Evolutionary conservation across 768 basidiomycete genomes (phyloP).

Genomic region (Trametes punicea): DNA sequence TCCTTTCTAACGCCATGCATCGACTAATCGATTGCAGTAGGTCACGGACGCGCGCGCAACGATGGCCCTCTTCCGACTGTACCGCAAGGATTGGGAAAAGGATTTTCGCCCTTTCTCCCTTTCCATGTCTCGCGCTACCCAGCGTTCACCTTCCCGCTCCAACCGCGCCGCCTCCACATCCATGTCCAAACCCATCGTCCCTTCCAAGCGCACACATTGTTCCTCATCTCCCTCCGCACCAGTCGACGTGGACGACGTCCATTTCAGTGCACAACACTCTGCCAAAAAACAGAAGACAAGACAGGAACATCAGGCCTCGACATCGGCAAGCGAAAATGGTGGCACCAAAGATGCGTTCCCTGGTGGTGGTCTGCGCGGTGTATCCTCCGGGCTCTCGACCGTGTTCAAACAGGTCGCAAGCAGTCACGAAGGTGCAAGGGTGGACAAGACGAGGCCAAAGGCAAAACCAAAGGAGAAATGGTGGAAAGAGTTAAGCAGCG

Average conservation of each 20-base stretch:
- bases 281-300: not conserved
- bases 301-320: not conserved
- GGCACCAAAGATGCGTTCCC: conserved; percentile 31
- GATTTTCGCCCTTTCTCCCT: conserved; percentile 5
- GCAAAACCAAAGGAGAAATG: conserved; percentile 15
- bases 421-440: not conserved
- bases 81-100: conserved; percentile 79
- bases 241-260: not conserved
- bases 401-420: conserved; percentile 34
- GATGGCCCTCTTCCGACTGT: conserved; percentile 87
- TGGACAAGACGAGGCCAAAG: not conserved
- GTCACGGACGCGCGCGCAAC: conserved; percentile 92
- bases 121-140: not conserved
- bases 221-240: not conserved
- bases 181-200: not conserved
- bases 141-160: not conserved
- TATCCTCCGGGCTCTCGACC: conserved; percentile 61
- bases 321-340: not conserved
- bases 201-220: not conserved
- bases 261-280: not conserved
- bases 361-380: conserved; percentile 56
- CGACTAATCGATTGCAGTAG: conserved; percentile 37
- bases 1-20: not conserved
- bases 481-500: conserved; percentile 24
- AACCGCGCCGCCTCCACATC: conserved; percentile 18